A percentile compares a stretch with the other conserved stretches of the same genome.
Evolutionary conservation across 2,329 filamentous ascomycete genomes (phyloP).

Genomic region (Pseudocercospora pini-densiflorae): DNA sequence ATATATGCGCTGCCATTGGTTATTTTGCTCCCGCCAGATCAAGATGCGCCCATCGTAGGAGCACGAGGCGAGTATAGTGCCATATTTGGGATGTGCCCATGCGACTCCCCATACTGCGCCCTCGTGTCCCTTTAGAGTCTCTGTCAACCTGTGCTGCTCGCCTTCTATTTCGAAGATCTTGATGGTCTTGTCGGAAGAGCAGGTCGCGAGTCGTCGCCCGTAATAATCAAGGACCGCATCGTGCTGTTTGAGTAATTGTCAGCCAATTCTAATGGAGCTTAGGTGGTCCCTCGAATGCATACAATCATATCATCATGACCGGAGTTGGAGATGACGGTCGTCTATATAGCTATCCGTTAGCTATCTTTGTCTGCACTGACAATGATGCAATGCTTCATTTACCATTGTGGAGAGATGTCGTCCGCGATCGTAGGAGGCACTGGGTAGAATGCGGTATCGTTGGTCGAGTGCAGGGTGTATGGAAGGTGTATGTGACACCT

Average conservation of each 20-base stretch:
- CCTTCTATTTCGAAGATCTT: slow-evolving; percentile 99
- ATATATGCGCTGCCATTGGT: slow-evolving; percentile 75
- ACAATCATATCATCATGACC: slow-evolving; percentile 99
- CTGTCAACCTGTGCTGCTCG: slow-evolving; percentile 83
- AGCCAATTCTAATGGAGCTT: not conserved
- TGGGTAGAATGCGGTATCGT: not conserved
- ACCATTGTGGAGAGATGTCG: slow-evolving; percentile 3
- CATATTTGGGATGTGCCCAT: slow-evolving; percentile 98
- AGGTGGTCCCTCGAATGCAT: slow-evolving; percentile 53
- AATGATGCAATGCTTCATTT: slow-evolving; percentile 11
- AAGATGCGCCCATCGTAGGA: slow-evolving; percentile 98
- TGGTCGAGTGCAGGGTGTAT: not conserved
- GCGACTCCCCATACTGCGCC: slow-evolving; percentile 97
- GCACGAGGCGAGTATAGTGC: slow-evolving; percentile 93
- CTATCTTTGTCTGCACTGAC: slow-evolving; percentile 17
- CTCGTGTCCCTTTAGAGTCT: slow-evolving; percentile 98
- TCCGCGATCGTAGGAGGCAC: not conserved
- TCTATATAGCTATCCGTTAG: slow-evolving; percentile 49
- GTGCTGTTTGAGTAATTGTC: slow-evolving; percentile 62
- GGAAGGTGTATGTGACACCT: not conserved
- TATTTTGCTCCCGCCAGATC: slow-evolving; percentile 88
- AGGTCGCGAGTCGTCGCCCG: slow-evolving; percentile 92
- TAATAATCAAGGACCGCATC: slow-evolving; percentile 99
- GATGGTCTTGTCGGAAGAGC: slow-evolving; percentile 97
- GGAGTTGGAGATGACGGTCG: slow-evolving; percentile 81